Evolutionary conservation across 164 flowering plant genomes (phyloP), one percentile per base, ranked within the genome.

Genomic region (Houttuynia cordata): DNA sequence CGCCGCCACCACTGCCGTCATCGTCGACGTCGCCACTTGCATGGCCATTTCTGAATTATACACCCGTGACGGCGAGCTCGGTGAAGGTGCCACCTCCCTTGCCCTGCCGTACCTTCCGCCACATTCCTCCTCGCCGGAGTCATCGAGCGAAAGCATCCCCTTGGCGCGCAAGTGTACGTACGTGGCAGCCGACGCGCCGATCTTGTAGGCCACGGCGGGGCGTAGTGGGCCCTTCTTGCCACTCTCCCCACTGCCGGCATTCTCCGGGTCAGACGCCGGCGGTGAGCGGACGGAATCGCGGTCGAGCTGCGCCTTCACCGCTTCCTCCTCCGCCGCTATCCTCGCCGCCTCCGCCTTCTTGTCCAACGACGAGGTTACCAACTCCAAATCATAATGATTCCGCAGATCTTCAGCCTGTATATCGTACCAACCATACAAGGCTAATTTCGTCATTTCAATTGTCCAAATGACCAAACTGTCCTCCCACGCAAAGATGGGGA

Each of bases 1-100:
- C 0, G 97, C 98, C 1, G 92, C 94, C 24, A 92, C 97, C 60
- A 89, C 88, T 19, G 96, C 79, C 8, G 94, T 92, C 91, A 89
- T 84, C 19, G 97, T 81, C 34, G 96, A 76, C 25, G 98, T 85
- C 41, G 96, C 89, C 52, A 82, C 76, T 49, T 64, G 76, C 20
- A 93, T 91, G 15, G 97, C 96, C 58, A 78, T 79, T 71, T 84
- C 91, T 18, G 87, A 73, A 14, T 79, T 81, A 62, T 77, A 73
- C 9, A 74, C 68, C 54, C 76, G 69, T 0, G 73, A 61, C 0
- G 76, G 61, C 12, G 77, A 68, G 50, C 63, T 58, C 24, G 64
- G 77, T 65, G 45, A 61, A 57, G 34, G 62, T 68, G 24, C 24
- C 51, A 34, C 19, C 54, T 13, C 30, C 60, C 47, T 24, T 8